phyloP scores from a whole-genome alignment of 179 eudicot genomes.

The Patellifolia procumbens region DNA sequence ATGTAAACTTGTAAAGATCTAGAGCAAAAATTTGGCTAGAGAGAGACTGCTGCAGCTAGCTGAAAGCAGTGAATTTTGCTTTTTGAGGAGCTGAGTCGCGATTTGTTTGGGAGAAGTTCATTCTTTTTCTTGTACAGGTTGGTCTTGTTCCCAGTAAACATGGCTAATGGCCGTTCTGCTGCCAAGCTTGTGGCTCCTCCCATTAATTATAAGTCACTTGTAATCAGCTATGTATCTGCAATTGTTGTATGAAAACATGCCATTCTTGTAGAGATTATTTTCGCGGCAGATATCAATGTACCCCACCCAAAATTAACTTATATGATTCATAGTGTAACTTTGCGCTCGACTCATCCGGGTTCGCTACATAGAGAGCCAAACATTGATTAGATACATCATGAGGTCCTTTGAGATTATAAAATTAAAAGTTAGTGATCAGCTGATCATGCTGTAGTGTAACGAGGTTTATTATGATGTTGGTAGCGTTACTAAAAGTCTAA shows the following conservation, averaged over 20 bases:
- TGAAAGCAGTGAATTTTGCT: slow-evolving; percentile 26
- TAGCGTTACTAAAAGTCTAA: too few relatives aligned
- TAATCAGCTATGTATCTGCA: slow-evolving; percentile 29
- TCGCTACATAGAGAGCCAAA: neutral
- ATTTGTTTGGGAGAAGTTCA: slow-evolving; percentile 6
- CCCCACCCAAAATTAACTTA: neutral
- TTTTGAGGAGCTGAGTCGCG: slow-evolving; percentile 22
- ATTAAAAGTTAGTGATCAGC: too few relatives aligned
- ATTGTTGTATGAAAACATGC: slow-evolving; percentile 18
- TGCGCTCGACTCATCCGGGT: neutral
- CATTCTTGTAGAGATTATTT: slow-evolving; percentile 33
- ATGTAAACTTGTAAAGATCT: slow-evolving; percentile 34
- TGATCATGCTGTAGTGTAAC: too few relatives aligned
- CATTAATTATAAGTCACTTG: slow-evolving; percentile 20
- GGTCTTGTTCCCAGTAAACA: slow-evolving; percentile 17
- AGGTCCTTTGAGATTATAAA: neutral
- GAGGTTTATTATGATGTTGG: too few relatives aligned
- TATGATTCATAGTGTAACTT: neutral
- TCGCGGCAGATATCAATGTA: slow-evolving; percentile 7
- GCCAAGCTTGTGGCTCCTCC: slow-evolving; percentile 23
- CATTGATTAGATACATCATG: neutral
- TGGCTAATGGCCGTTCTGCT: slow-evolving; percentile 28
- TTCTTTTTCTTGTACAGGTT: slow-evolving; percentile 32
- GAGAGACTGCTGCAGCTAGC: slow-evolving; percentile 19
- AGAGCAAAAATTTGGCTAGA: slow-evolving; percentile 31